Evolutionary conservation across 306 rosid species (phyloP).

Genomic region (Glycine soja): DNA sequence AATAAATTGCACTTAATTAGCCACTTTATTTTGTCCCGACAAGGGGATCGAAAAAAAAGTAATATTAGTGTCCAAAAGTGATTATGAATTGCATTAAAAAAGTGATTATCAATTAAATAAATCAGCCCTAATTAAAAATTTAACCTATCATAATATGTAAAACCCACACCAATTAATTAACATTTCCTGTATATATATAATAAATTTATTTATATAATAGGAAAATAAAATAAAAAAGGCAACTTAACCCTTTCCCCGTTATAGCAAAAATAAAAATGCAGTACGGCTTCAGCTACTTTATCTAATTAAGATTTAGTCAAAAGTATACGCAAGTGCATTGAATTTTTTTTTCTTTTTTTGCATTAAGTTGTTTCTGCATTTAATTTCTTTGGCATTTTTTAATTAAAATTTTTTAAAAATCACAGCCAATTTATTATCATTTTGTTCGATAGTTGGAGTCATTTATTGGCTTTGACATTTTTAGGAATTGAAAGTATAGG

Average conservation of each 20-base stretch:
- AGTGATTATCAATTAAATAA: not conserved
- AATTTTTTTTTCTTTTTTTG: not conserved
- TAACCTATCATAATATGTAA: not conserved
- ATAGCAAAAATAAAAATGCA: not conserved
- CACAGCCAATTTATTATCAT: not conserved
- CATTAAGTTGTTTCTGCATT: constrained; percentile 14
- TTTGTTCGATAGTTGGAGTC: constrained; percentile 14
- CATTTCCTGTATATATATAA: not conserved
- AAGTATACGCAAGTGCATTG: not conserved
- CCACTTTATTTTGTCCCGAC: too few species aligned
- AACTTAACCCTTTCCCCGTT: not conserved
- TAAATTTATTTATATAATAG: not conserved
- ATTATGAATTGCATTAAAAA: not conserved
- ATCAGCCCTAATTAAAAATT: not conserved
- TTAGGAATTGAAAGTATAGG: not conserved
- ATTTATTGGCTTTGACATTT: constrained; percentile 39
- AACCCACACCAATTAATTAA: not conserved
- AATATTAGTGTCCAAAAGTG: not conserved
- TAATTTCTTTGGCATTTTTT: not conserved
- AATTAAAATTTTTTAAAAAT: not conserved
- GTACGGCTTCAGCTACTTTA: not conserved
- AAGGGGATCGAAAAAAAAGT: not conserved
- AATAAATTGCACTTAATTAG: not conserved
- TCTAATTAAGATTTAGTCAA: too few species aligned
- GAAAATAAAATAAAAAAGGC: not conserved